A percentile compares a stretch with the other conserved stretches of the same genome.
phyloP scores from a whole-genome alignment of 331 rosid species.

The Cydonia oblonga region DNA sequence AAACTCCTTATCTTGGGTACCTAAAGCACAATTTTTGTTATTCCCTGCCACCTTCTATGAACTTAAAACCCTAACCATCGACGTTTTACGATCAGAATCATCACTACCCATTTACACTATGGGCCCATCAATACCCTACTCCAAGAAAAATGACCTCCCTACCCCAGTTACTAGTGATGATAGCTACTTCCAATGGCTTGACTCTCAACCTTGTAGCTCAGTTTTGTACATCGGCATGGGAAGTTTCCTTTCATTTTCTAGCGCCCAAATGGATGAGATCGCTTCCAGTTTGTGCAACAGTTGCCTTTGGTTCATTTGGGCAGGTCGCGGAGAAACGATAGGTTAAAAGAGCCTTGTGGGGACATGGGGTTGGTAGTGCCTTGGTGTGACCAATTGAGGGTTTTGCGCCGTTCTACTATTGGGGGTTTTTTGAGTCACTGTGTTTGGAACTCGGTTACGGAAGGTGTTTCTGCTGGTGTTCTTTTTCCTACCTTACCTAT shows the following conservation, averaged over 20 bases:
- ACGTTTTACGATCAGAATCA: background rate
- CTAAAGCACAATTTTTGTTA: background rate
- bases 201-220: background rate
- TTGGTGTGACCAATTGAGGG: background rate
- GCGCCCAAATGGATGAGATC: background rate
- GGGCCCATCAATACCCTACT: background rate
- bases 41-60: background rate
- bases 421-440: background rate
- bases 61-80: background rate
- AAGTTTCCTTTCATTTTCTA: background rate
- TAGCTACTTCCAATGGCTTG: background rate
- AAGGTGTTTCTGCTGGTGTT: background rate
- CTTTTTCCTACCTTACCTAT: conserved; percentile 28
- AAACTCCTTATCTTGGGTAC: background rate
- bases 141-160: background rate
- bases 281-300: background rate
- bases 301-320: background rate
- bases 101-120: background rate
- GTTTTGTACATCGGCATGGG: conserved; percentile 3
- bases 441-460: background rate
- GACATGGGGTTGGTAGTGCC: background rate
- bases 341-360: background rate
- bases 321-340: background rate
- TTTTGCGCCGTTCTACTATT: conserved; percentile 1
- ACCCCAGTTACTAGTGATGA: background rate